Evolutionary conservation across 805 yeast species (phyloP).

Genomic region (Saccharomycopsis malanga): DNA sequence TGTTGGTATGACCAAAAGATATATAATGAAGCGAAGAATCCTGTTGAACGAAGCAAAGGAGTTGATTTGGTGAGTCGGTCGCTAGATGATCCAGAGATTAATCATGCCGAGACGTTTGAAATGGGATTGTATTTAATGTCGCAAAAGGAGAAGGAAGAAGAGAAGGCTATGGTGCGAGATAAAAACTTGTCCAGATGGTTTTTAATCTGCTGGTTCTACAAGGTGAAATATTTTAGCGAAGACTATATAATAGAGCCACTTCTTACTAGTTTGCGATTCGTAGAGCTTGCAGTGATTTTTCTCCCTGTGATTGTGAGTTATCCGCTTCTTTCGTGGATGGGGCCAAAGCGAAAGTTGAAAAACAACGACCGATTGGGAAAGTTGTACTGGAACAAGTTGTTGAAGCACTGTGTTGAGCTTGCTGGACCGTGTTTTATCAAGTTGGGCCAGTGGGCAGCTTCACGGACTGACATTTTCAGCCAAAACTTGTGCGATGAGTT

Average conservation of each 20-base stretch:
- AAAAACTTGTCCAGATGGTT: conserved; percentile 23
- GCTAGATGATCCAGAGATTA: not conserved
- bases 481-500: conserved; percentile 69
- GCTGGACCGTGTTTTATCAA: conserved; percentile 93
- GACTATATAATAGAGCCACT: conserved; percentile 66
- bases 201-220: conserved; percentile 30
- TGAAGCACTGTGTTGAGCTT: conserved; percentile 61
- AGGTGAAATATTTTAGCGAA: conserved; percentile 36
- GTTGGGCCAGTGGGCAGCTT: conserved; percentile 98
- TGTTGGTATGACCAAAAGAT: too few relatives aligned
- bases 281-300: conserved; percentile 60
- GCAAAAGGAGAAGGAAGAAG: conserved; percentile 43
- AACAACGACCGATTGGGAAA: conserved; percentile 51
- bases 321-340: conserved; percentile 35
- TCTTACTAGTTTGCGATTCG: conserved; percentile 57
- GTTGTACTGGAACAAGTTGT: conserved; percentile 57
- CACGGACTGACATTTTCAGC: conserved; percentile 90
- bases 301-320: conserved; percentile 57
- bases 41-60: not conserved
- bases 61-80: not conserved
- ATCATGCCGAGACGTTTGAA: conserved; percentile 57
- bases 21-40: too few relatives aligned
- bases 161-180: conserved; percentile 31
- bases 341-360: conserved; percentile 22
- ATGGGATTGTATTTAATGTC: conserved; percentile 57